Conservation (phyloP, 1,139 yeast genomes). For the Geotrichum bryndzae region DNA sequence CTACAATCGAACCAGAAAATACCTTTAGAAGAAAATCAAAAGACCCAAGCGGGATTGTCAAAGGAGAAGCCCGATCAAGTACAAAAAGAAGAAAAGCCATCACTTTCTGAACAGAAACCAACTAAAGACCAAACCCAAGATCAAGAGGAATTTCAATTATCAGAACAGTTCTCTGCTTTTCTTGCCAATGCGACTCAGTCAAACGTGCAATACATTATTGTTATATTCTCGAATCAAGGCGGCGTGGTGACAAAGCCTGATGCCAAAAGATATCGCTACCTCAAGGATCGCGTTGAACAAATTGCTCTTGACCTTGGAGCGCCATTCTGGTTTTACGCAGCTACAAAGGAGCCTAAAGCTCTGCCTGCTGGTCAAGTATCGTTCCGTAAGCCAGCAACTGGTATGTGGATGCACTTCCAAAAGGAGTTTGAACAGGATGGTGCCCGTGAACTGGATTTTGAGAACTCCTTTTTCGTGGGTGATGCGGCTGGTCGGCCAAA, state of each 20-base stretch:
- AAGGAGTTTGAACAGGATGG: conserved; percentile 32
- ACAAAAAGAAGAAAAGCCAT: not conserved
- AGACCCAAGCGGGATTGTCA: too few relatives aligned
- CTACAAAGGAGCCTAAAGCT: conserved; percentile 28
- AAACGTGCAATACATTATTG: conserved; percentile 41
- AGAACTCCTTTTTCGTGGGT: conserved; percentile 68
- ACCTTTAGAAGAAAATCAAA: too few relatives aligned
- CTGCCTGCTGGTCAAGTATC: conserved; percentile 38
- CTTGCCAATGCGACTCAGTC: not conserved
- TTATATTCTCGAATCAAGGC: conserved; percentile 87
- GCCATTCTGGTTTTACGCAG: conserved; percentile 55
- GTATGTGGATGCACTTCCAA: conserved; percentile 57
- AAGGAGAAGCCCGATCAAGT: not conserved
- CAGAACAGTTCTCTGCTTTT: conserved; percentile 8
- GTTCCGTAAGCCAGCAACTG: conserved; percentile 69
- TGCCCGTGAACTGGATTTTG: conserved; percentile 34
- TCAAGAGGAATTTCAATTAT: not conserved
- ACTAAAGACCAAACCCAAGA: conserved; percentile 4
- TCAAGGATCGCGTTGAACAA: conserved; percentile 42
- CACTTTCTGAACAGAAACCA: conserved; percentile 11
- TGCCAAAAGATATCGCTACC: conserved; percentile 50
- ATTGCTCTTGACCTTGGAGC: conserved; percentile 33
- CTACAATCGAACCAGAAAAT: not conserved
- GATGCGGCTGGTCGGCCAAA: conserved; percentile 85
- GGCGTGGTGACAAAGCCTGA: conserved; percentile 42